Evolutionary conservation across 177 flowering plant genomes (phyloP).

Genomic region (Vitis hybrid): DNA sequence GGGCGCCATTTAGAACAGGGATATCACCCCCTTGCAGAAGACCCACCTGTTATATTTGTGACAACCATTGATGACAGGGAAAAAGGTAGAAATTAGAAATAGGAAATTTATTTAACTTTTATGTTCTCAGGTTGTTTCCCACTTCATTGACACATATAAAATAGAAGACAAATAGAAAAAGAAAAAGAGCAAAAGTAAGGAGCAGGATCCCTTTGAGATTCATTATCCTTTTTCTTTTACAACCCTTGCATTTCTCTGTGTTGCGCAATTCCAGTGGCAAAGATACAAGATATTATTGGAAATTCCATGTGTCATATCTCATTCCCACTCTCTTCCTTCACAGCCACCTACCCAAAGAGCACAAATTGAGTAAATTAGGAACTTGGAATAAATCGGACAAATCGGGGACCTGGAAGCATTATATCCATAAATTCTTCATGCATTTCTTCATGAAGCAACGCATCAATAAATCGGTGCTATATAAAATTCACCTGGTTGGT

Average conservation of each 20-base stretch:
- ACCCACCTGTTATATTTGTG: background rate
- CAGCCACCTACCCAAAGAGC: constrained; percentile 24
- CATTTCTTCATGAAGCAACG: too few relatives aligned
- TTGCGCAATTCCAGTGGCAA: background rate
- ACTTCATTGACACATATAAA: constrained; percentile 32
- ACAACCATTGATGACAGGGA: constrained; percentile 3
- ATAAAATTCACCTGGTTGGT: constrained; percentile 33
- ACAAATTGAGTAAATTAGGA: background rate
- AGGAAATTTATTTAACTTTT: constrained; percentile 3
- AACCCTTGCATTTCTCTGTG: background rate
- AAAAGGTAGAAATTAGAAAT: constrained; percentile 1
- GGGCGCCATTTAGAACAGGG: background rate
- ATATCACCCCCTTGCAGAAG: background rate
- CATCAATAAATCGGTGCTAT: too few relatives aligned
- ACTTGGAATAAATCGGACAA: background rate
- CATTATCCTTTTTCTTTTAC: background rate
- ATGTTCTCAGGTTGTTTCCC: constrained; percentile 36
- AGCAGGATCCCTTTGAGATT: constrained; percentile 15
- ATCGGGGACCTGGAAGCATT: background rate
- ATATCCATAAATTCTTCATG: background rate
- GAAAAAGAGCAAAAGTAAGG: constrained; percentile 1
- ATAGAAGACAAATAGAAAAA: constrained; percentile 2
- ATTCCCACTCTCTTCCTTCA: constrained; percentile 35
- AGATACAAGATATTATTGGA: constrained; percentile 6
- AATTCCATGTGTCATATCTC: background rate